phyloP scores from a whole-genome alignment of 2,329 filamentous ascomycete species.

The Biscogniauxia mediterranea region DNA sequence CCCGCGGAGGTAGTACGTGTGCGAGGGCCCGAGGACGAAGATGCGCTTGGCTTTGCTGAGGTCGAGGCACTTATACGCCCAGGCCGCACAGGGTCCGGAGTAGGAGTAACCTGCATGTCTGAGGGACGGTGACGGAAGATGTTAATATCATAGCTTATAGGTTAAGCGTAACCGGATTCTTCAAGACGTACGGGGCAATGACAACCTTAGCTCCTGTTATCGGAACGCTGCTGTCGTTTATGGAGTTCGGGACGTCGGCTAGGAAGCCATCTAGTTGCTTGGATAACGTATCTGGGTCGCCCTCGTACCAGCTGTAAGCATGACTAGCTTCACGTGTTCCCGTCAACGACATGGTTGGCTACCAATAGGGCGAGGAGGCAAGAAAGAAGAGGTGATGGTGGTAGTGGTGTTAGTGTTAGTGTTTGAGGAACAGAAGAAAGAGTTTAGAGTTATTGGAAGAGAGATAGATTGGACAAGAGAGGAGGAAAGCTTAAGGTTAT shows the following conservation, averaged over 20 bases:
- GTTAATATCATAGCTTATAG: constrained; percentile 10
- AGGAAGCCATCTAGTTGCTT: constrained; percentile 73
- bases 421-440: background rate
- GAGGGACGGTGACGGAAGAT: constrained; percentile 7
- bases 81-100: constrained; percentile 88
- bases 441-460: background rate
- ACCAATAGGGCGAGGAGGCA: background rate
- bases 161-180: constrained; percentile 4
- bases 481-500: background rate
- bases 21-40: constrained; percentile 90
- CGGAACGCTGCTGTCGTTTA: constrained; percentile 63
- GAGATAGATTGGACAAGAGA: background rate
- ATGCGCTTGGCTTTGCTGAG: constrained; percentile 79
- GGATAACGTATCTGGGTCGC: constrained; percentile 57
- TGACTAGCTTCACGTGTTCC: constrained; percentile 61
- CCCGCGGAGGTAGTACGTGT: constrained; percentile 76
- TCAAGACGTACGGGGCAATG: constrained; percentile 78
- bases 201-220: constrained; percentile 75
- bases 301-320: constrained; percentile 85
- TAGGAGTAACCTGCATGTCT: constrained; percentile 94
- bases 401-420: background rate
- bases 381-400: background rate
- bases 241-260: constrained; percentile 62
- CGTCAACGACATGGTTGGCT: constrained; percentile 27
- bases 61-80: constrained; percentile 89